Evolutionary conservation across 2,329 filamentous ascomycete genomes (phyloP), one percentile per base, ranked within the genome.

Genomic region (Stemphylium vesicarium): DNA sequence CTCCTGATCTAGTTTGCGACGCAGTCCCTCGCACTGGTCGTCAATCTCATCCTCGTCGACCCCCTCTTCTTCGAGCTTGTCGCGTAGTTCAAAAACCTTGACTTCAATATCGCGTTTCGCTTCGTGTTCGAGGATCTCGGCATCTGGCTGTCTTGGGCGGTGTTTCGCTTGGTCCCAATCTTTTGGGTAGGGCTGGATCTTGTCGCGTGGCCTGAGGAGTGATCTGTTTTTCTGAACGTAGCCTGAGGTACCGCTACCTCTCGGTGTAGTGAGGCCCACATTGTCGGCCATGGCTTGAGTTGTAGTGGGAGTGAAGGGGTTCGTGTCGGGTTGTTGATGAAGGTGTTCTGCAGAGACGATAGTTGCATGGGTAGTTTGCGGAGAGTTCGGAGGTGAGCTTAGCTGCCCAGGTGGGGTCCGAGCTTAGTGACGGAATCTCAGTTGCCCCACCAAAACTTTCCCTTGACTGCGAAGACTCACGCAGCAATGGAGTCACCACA

Each of bases 141-240:
- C 86, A 78, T 99, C 94, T 0, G 96, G 94, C 68, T 96, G 87
- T 20, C 94, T 87, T 72, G 90, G 89, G 60, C 84, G 84, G 76
- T 96, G 91, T 69, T 87, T 88, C 65, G 90, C 82, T 53, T 80
- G 82, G 66, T 90, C 85, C 61, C 85, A 80, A 70, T 90, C 86
- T 59, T 86, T 86, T 33, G 87, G 85, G 77, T 96, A 96, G 0
- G 92, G 93, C 15, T 88, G 87, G 55, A 81, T 84, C 68, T 86
- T 85, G 79, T 96, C 92, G 78, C 94, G 92, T 26, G 91, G 92
- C 72, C 85, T 87, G 66, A 97, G 87, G 73, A 94, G 88, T 15
- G 95, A 95, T 32, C 92, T 86, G 80, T 98, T 99, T 77, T 92
- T 91, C 79, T 98, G 94, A 52, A 99, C 94, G 75, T 98, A 98